Conservation (phyloP, 805 yeast genomes). For the Torulaspora franciscae region DNA sequence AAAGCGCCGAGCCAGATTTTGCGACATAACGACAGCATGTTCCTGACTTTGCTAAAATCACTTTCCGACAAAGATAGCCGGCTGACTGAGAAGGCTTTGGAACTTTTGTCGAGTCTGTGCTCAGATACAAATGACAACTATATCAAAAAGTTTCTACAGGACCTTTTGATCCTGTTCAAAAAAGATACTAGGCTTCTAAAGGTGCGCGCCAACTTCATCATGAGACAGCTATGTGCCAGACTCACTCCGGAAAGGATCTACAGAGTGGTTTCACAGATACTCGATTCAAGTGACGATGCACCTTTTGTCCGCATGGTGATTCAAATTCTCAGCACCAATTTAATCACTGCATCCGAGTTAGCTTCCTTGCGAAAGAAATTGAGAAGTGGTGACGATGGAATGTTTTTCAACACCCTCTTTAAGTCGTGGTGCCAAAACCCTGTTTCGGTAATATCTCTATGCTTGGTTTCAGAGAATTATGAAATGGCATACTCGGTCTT, state of each 20-base stretch:
- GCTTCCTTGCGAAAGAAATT: conserved; percentile 62
- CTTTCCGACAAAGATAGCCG: conserved; percentile 47
- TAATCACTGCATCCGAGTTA: conserved; percentile 82
- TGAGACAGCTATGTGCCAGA: conserved; percentile 76
- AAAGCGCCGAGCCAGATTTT: conserved; percentile 57
- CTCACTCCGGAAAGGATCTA: conserved; percentile 80
- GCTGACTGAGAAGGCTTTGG: conserved; percentile 31
- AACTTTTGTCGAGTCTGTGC: conserved; percentile 30
- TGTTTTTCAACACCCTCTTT: conserved; percentile 69
- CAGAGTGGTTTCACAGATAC: conserved; percentile 69
- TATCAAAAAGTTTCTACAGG: conserved; percentile 68
- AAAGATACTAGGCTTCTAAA: conserved; percentile 63
- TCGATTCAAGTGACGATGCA: conserved; percentile 54
- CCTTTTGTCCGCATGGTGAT: conserved; percentile 75
- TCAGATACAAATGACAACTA: conserved; percentile 55
- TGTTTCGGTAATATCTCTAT: conserved; percentile 79
- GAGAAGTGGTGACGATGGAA: conserved; percentile 62
- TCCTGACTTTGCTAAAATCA: conserved; percentile 73
- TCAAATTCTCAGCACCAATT: conserved; percentile 79
- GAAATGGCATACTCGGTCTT: conserved; percentile 82
- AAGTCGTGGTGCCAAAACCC: conserved; percentile 90
- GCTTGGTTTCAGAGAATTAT: conserved; percentile 81
- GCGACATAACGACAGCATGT: conserved; percentile 56
- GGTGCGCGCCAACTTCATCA: conserved; percentile 72
- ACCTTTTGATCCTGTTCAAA: conserved; percentile 63